Percentiles rank a stretch among this genome's conserved stretches.
Conservation (phyloP, 1,284 basidiomycete genomes). For the Austropuccinia psidii region DNA sequence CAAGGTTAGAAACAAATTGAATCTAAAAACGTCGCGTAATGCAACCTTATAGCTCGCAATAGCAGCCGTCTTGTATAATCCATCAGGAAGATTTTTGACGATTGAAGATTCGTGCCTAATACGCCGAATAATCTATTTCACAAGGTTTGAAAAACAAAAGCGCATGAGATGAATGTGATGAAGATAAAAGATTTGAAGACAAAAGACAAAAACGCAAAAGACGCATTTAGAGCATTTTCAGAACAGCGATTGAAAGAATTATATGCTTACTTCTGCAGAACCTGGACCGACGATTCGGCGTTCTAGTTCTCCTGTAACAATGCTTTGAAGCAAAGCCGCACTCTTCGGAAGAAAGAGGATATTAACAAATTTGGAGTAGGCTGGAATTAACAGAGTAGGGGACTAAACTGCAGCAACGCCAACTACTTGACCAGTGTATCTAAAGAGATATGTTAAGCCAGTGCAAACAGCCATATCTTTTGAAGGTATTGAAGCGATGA, state of each 20-base stretch:
- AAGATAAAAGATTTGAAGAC: no score
- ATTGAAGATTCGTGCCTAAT: slow-evolving; percentile 8
- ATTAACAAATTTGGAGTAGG: no score
- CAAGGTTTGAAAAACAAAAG: no score
- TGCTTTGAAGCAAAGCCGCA: slow-evolving; percentile 15
- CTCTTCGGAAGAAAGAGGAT: background rate
- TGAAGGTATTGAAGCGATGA: slow-evolving; percentile 44
- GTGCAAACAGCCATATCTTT: slow-evolving; percentile 45
- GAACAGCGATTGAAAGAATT: no score
- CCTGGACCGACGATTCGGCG: slow-evolving; percentile 19
- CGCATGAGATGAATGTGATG: no score
- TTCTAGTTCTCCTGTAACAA: slow-evolving; percentile 1
- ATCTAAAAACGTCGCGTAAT: slow-evolving; percentile 1
- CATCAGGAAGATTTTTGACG: slow-evolving; percentile 1
- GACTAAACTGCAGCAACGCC: slow-evolving; percentile 42
- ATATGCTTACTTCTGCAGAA: slow-evolving; percentile 5
- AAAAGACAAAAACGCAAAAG: no score
- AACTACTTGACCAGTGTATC: slow-evolving; percentile 46
- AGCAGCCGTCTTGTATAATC: background rate
- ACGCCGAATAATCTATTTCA: slow-evolving; percentile 3
- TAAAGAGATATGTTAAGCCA: slow-evolving; percentile 46
- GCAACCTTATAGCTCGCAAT: slow-evolving; percentile 1
- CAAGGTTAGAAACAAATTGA: background rate
- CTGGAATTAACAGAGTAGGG: no score
- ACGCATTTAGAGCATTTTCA: no score